Evolutionary conservation across 2,329 filamentous ascomycete species (phyloP).

Genomic region (Aureobasidium sp.): DNA sequence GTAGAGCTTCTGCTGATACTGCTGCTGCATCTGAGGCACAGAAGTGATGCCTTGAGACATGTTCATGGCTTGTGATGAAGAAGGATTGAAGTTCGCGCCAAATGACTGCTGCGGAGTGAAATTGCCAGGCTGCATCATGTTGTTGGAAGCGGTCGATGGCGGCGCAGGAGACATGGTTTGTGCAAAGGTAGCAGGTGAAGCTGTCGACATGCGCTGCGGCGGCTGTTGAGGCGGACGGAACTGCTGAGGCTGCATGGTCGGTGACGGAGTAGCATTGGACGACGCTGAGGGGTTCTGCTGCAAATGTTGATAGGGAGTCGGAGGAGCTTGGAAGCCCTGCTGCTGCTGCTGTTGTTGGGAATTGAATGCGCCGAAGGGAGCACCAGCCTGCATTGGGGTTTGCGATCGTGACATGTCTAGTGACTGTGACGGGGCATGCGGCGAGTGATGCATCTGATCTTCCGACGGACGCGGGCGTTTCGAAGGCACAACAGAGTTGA

Average conservation of each 20-base stretch:
- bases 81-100: constrained; percentile 11
- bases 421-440: constrained; percentile 1
- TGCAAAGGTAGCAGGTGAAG: constrained; percentile 86
- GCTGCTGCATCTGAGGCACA: constrained; percentile 36
- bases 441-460: constrained; percentile 56
- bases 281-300: constrained; percentile 74
- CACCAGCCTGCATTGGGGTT: constrained; percentile 52
- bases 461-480: constrained; percentile 78
- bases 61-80: constrained; percentile 24
- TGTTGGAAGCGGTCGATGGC: constrained; percentile 60
- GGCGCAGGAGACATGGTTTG: constrained; percentile 72
- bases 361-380: constrained; percentile 14
- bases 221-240: constrained; percentile 59
- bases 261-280: constrained; percentile 81
- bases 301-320: constrained; percentile 71
- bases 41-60: constrained; percentile 33
- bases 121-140: constrained; percentile 24
- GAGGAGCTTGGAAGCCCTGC: constrained; percentile 53
- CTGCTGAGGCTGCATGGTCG: constrained; percentile 78
- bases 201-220: constrained; percentile 67
- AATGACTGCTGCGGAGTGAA: constrained; percentile 29
- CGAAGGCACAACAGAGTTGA: constrained; percentile 78
- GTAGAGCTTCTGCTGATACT: constrained; percentile 69
- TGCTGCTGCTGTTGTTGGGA: constrained; percentile 49
- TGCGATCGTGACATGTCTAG: constrained; percentile 65